Conservation (phyloP, 352 stramenopile species). For the Globisporangium okanoganense region DNA sequence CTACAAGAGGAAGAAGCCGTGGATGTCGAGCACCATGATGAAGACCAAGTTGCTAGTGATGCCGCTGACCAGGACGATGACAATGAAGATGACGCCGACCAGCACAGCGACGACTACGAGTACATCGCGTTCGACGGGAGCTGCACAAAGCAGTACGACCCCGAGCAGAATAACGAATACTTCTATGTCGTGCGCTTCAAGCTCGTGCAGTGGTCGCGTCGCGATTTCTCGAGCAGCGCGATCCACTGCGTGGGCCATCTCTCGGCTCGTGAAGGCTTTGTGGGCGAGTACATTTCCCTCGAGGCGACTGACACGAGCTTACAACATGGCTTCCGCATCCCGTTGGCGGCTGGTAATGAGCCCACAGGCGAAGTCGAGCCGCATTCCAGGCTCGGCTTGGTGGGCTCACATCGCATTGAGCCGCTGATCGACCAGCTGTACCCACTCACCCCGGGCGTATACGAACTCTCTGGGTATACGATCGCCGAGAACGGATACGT, state of each 20-base stretch:
- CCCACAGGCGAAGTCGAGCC: not conserved
- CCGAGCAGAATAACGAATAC: constrained; percentile 6
- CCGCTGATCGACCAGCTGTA: constrained; percentile 23
- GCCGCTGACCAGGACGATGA: not conserved
- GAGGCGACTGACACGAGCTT: constrained; percentile 4
- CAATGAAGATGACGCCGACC: not conserved
- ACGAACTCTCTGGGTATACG: constrained; percentile 49
- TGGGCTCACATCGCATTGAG: constrained; percentile 19
- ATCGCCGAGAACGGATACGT: constrained; percentile 56
- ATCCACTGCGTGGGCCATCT: constrained; percentile 21
- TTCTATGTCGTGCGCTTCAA: constrained; percentile 47
- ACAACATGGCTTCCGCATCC: constrained; percentile 2
- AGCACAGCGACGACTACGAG: not conserved
- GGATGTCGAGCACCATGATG: not conserved
- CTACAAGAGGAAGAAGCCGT: not conserved
- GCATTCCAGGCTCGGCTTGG: not conserved
- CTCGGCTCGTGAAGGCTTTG: constrained; percentile 11
- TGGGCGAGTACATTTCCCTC: constrained; percentile 14
- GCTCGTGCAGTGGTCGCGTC: constrained; percentile 34
- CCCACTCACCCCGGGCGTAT: constrained; percentile 47
- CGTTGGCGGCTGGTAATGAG: not conserved
- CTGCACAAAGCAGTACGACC: constrained; percentile 9
- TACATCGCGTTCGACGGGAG: constrained; percentile 8
- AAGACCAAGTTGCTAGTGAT: not conserved
- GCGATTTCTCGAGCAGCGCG: constrained; percentile 14